Conservation (phyloP, 495 filamentous ascomycete genomes). For the Podospora pseudocomata region DNA sequence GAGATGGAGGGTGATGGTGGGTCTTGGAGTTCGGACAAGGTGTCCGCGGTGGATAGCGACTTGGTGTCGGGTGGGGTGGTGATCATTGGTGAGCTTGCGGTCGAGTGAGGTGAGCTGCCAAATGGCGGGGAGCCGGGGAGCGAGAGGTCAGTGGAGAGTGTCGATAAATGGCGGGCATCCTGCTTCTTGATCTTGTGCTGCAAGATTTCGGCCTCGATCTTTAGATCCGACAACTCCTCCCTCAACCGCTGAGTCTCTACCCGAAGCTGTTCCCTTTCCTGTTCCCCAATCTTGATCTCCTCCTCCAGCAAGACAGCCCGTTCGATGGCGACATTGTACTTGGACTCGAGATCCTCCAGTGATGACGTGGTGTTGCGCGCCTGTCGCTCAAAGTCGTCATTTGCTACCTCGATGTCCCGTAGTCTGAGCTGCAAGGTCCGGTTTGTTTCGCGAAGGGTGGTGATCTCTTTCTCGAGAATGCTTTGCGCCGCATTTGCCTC, state of each 20-base stretch:
- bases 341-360: conserved; percentile 93
- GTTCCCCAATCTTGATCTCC: conserved; percentile 83
- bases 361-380: conserved; percentile 91
- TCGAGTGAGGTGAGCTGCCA: conserved; percentile 55
- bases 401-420: conserved; percentile 93
- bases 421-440: conserved; percentile 75
- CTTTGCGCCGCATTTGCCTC: conserved; percentile 82
- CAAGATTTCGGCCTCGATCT: conserved; percentile 90
- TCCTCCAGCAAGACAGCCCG: conserved; percentile 89
- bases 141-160: conserved; percentile 50
- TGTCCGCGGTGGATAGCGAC: conserved; percentile 45
- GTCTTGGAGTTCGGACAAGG: conserved; percentile 43
- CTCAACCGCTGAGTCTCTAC: conserved; percentile 85
- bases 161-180: conserved; percentile 49
- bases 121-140: conserved; percentile 53
- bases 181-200: conserved; percentile 81
- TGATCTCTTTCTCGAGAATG: conserved; percentile 91
- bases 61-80: conserved; percentile 67
- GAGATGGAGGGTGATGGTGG: conserved; percentile 65
- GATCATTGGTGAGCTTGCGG: conserved; percentile 69
- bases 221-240: conserved; percentile 87
- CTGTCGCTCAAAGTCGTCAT: conserved; percentile 97
- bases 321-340: conserved; percentile 93
- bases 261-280: conserved; percentile 80
- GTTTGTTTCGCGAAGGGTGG: conserved; percentile 77